Base-by-base conservation (phyloP, 148 eudicot genomes). In the Chenopodium berlandieri region DNA sequence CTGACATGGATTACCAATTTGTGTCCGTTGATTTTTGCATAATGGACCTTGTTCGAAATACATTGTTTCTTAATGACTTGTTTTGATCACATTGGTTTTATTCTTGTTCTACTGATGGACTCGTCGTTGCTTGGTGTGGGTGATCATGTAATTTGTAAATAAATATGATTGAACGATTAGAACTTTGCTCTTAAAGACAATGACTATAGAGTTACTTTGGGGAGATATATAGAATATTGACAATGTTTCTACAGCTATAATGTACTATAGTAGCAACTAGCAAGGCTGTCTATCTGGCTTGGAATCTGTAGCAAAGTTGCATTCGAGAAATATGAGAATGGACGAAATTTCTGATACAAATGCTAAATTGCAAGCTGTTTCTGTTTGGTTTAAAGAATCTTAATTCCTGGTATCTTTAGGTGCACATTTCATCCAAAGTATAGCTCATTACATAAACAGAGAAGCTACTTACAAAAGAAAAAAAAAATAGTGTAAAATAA, bases 41-140 rank as follows among this genome's bases (percentile, higher is more conserved):
- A 71, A 79, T 70, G 81, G 75, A 79, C 75, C 56, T 65, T 78
- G 25, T 76, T 76, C 56, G 25, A 58, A 58, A 46, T 54, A 76
- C 44, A 79, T 54, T 70, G 67, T 46, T 30, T 67, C 47, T 31
- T 71, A 50, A 9, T 68, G 62, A 32, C 27, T 70, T 32, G 47
- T 34, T 73, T 72, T 23, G 76, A 71, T 71, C 75, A 71, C 46
- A 19, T 2, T 34, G 52, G 16, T 72, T 20, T 72, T 44, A 27
- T 46, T 72, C 31, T 23, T 11, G 58, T 73, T 48, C 32, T 47
- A 67, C 17, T 73, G 22, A 47, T 48, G 60, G 60, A 73, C 27
- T 25, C 7, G 60, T 48, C 20, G 60, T 73, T 73, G 32, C 76
- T 48, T 73, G 76, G 17, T 73, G 60, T 47, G 60, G 76, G 19